A percentile compares a stretch with the other conserved stretches of the same genome.
Evolutionary conservation across 371 early-diverging fungal genomes (phyloP).

Genomic region (Massospora cicadina): DNA sequence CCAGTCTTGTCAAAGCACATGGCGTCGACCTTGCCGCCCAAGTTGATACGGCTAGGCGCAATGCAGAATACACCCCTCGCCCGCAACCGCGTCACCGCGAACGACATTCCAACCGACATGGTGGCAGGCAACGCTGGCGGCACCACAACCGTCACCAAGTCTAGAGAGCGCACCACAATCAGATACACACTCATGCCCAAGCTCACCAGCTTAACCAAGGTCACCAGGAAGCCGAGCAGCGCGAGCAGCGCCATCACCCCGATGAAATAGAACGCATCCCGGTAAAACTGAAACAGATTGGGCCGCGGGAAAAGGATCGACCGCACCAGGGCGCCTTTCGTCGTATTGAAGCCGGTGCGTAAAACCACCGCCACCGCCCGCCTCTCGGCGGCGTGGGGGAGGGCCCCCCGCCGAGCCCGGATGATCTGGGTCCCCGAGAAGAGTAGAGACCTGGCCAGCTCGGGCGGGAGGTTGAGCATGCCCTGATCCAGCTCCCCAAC

Average conservation of each 20-base stretch:
- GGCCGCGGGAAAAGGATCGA: conserved; percentile 90
- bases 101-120: conserved; percentile 88
- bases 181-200: neutral
- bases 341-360: conserved; percentile 86
- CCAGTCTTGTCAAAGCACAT: conserved; percentile 99
- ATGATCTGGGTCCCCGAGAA: conserved; percentile 86
- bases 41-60: conserved; percentile 83
- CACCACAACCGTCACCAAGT: conserved; percentile 87
- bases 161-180: neutral
- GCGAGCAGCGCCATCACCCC: conserved; percentile 63
- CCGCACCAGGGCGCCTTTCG: conserved; percentile 88
- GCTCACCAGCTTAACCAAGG: neutral
- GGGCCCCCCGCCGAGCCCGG: conserved; percentile 36
- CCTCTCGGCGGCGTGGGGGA: conserved; percentile 11
- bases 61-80: conserved; percentile 82
- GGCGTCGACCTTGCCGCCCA: conserved; percentile 88
- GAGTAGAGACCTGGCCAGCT: conserved; percentile 61
- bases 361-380: conserved; percentile 65
- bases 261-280: conserved; percentile 88
- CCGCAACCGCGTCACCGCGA: conserved; percentile 78
- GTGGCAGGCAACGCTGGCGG: conserved; percentile 96
- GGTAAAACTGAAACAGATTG: conserved; percentile 84
- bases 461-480: conserved; percentile 26
- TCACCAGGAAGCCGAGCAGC: conserved; percentile 5
- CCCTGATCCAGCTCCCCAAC: conserved; percentile 25